Conservation (phyloP, 2,329 filamentous ascomycete species). For the Fusarium sp. region DNA sequence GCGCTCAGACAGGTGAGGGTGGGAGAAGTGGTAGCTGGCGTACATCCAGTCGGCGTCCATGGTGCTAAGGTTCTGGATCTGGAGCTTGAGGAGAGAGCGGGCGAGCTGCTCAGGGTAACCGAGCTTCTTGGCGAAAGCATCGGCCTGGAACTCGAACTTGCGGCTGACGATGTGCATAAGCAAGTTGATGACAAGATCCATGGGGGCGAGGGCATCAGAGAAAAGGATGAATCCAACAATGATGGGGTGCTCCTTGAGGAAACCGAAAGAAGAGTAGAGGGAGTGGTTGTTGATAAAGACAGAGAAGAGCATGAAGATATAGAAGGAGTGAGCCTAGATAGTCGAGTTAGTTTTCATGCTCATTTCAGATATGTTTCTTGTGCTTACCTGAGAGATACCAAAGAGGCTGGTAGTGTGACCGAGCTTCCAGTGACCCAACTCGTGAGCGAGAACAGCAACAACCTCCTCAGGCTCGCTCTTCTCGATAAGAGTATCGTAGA, state of each 20-base stretch:
- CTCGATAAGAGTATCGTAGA: conserved; percentile 97
- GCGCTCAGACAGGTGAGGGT: conserved; percentile 94
- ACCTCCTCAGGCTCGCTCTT: conserved; percentile 94
- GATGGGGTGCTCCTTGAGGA: conserved; percentile 84
- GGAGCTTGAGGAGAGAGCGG: conserved; percentile 92
- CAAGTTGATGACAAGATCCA: conserved; percentile 94
- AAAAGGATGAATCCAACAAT: conserved; percentile 98
- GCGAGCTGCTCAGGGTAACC: conserved; percentile 89
- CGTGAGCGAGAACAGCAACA: conserved; percentile 93
- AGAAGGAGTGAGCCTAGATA: conserved; percentile 87
- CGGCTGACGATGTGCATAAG: conserved; percentile 96
- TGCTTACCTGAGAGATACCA: conserved; percentile 80
- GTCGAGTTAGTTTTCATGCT: conserved; percentile 47
- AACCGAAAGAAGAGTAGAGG: conserved; percentile 92
- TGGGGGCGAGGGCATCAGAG: conserved; percentile 93
- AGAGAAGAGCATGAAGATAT: conserved; percentile 96
- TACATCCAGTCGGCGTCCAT: conserved; percentile 99
- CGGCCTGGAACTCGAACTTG: conserved; percentile 95
- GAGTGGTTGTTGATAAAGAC: conserved; percentile 97
- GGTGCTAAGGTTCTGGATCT: conserved; percentile 96
- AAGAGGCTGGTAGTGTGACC: conserved; percentile 95
- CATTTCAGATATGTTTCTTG: neutral
- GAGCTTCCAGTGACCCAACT: conserved; percentile 96
- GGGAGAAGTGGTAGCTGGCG: conserved; percentile 98
- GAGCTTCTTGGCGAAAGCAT: conserved; percentile 86